Percentiles rank a stretch among this genome's conserved stretches.
Evolutionary conservation across 169 alveolate species (phyloP).

Genomic region (Plasmodium gonderi): DNA sequence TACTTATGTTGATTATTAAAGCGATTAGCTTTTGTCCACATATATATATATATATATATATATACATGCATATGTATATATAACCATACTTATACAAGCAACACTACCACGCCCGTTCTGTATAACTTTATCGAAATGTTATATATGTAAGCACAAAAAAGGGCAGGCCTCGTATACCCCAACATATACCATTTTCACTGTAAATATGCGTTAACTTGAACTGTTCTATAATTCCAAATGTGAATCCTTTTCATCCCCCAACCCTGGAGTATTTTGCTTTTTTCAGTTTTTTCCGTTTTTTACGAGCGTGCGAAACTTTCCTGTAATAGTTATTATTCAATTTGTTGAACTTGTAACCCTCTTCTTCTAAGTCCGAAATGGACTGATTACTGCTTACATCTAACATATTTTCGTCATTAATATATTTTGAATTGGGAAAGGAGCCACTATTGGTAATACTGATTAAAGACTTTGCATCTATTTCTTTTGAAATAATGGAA

Average conservation of each 20-base stretch:
- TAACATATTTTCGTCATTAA: constrained; percentile 73
- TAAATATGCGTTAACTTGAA: too few species aligned
- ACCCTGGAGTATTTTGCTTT: not conserved
- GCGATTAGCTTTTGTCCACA: too few species aligned
- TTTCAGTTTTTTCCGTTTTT: constrained; percentile 6
- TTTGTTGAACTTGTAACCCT: constrained; percentile 6
- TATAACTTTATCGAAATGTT: too few species aligned
- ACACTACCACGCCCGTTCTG: too few species aligned
- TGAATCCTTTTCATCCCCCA: not conserved
- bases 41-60: too few species aligned
- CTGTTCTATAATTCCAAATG: too few species aligned
- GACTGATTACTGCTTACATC: constrained; percentile 78
- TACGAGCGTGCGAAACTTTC: not conserved
- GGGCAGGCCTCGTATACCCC: too few species aligned
- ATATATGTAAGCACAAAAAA: too few species aligned
- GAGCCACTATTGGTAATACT: constrained; percentile 68
- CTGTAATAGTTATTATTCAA: constrained; percentile 51
- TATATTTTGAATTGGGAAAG: constrained; percentile 77
- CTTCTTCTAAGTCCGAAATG: constrained; percentile 51
- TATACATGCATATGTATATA: too few species aligned
- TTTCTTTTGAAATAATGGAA: constrained; percentile 74
- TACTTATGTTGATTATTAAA: not conserved
- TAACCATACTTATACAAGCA: too few species aligned
- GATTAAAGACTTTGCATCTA: constrained; percentile 68
- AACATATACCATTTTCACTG: too few species aligned